Percentiles rank a stretch among this genome's conserved stretches.
These are phyloP conservation scores for Pezicula rhizophila DNA, from an alignment of 2,329 filamentous ascomycete species.

Conservation along the genomic window DNA sequence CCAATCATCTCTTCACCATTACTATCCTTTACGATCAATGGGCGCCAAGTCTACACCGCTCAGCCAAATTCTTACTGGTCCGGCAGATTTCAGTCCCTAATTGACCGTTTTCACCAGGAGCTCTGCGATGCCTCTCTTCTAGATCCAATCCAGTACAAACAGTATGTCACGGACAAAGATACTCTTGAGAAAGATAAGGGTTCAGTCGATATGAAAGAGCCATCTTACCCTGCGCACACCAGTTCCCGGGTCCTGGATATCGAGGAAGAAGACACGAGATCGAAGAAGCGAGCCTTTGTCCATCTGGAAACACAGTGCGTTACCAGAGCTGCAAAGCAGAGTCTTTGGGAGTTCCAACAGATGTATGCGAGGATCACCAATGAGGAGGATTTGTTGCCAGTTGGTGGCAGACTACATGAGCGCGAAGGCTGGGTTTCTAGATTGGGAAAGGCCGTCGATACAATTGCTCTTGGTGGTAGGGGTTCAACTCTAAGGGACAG, in stretches of 20 bases:
- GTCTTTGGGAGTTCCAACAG: slow-evolving; percentile 44
- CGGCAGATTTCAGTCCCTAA: slow-evolving; percentile 52
- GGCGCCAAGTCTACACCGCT: slow-evolving; percentile 32
- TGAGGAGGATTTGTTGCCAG: slow-evolving; percentile 9
- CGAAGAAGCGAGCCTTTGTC: slow-evolving; percentile 38
- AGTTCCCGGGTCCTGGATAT: no score
- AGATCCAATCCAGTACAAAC: slow-evolving; percentile 3
- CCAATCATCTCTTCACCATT: slow-evolving; percentile 8
- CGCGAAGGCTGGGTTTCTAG: background rate
- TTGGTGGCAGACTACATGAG: slow-evolving; percentile 4
- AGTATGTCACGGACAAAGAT: slow-evolving; percentile 1
- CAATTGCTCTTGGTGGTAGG: background rate
- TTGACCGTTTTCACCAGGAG: slow-evolving; percentile 47
- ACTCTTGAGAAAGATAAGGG: background rate
- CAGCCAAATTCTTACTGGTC: slow-evolving; percentile 52
- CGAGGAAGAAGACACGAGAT: slow-evolving; percentile 34
- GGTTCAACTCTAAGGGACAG: no score
- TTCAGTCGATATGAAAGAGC: background rate
- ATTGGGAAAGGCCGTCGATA: slow-evolving; percentile 10
- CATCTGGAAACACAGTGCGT: slow-evolving; percentile 41
- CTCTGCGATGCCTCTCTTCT: slow-evolving; percentile 20
- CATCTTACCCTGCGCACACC: no score
- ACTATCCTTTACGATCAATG: slow-evolving; percentile 9
- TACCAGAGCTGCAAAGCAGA: slow-evolving; percentile 41
- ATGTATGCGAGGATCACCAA: slow-evolving; percentile 33